Percentiles rank a stretch among this genome's conserved stretches.
Evolutionary conservation across 352 stramenopile genomes (phyloP).

Genomic region (Plasmopara viticola): DNA sequence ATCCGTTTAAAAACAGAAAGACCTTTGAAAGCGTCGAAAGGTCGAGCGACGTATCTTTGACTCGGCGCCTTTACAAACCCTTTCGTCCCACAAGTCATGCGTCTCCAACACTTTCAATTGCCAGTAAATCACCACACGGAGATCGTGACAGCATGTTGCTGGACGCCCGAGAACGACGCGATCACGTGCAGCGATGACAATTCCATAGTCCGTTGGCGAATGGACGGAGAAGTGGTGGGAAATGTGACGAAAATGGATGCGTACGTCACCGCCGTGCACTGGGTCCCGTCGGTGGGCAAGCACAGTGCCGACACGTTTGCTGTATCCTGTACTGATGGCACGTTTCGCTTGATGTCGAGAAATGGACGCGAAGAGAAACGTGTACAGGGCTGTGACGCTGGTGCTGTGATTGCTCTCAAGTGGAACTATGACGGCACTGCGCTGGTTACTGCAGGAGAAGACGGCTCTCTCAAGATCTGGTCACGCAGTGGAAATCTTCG

Average conservation of each 20-base stretch:
- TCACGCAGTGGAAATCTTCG: constrained; percentile 83
- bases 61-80: constrained; percentile 1
- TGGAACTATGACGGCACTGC: constrained; percentile 92
- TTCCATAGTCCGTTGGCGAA: constrained; percentile 72
- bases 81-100: constrained; percentile 29
- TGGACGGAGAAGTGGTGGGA: constrained; percentile 76
- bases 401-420: constrained; percentile 85
- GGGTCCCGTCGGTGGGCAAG: constrained; percentile 77
- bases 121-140: constrained; percentile 70
- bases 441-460: constrained; percentile 87
- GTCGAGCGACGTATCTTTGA: constrained; percentile 24
- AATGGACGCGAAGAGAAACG: constrained; percentile 90
- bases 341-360: constrained; percentile 85
- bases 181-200: constrained; percentile 86
- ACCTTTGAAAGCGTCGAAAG: constrained; percentile 13
- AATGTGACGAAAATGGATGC: constrained; percentile 66
- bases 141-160: constrained; percentile 81
- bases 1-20: constrained; percentile 5
- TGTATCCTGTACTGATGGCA: constrained; percentile 87
- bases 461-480: constrained; percentile 92
- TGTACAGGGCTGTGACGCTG: constrained; percentile 67
- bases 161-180: constrained; percentile 85
- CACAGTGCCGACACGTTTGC: constrained; percentile 82
- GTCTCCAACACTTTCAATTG: constrained; percentile 73
- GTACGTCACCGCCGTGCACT: constrained; percentile 76